Conservation (phyloP, 495 filamentous ascomycete species). For the Penicillium salamii region DNA sequence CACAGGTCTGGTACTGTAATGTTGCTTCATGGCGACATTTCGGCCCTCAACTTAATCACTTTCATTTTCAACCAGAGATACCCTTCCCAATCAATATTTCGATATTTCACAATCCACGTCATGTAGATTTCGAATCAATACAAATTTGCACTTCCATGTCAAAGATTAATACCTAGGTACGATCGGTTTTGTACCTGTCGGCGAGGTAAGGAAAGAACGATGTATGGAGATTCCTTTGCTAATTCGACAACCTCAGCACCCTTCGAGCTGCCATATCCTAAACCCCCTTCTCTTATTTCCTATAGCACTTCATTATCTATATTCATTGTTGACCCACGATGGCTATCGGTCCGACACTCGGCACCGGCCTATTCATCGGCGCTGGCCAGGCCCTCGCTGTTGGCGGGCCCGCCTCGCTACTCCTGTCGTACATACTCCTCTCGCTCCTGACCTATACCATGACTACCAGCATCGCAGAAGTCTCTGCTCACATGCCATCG, state of each 20-base stretch:
- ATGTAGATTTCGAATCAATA: too few species aligned
- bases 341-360: constrained; percentile 37
- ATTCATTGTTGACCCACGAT: constrained; percentile 23
- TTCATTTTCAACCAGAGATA: constrained; percentile 19
- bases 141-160: too few species aligned
- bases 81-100: constrained; percentile 12
- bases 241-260: background rate
- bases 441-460: constrained; percentile 59
- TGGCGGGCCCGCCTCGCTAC: constrained; percentile 40
- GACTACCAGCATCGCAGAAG: constrained; percentile 59
- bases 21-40: background rate
- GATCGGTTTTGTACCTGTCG: too few species aligned
- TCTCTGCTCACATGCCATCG: constrained; percentile 58
- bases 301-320: constrained; percentile 5
- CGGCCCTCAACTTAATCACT: background rate
- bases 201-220: background rate
- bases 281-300: background rate
- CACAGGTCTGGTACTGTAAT: background rate
- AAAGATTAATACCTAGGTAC: too few species aligned
- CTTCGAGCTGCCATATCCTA: background rate
- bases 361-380: constrained; percentile 40
- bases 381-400: constrained; percentile 39
- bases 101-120: background rate
- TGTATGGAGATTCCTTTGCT: background rate
- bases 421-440: constrained; percentile 40